Conservation (phyloP, 768 basidiomycete genomes). For the Porpolomopsis calyptriformis region DNA sequence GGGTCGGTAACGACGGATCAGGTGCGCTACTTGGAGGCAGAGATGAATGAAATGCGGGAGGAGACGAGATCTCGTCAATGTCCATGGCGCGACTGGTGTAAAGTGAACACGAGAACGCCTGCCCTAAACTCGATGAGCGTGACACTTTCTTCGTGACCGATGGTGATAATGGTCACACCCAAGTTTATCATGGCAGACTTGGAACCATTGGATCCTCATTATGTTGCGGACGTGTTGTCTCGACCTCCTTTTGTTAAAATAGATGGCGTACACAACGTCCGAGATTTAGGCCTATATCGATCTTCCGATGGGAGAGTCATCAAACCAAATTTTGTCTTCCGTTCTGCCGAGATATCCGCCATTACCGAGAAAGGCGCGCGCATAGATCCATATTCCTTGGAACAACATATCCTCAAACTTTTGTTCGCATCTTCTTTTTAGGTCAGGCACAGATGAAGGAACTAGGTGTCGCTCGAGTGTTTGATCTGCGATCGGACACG, state of each 20-base stretch:
- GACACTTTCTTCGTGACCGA: not conserved
- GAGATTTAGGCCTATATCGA: slow-evolving; percentile 59
- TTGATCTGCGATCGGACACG: slow-evolving; percentile 70
- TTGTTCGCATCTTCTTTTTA: slow-evolving; percentile 21
- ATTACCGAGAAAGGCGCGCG: slow-evolving; percentile 59
- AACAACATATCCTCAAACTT: not conserved
- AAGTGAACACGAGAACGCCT: slow-evolving; percentile 10
- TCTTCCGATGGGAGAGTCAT: slow-evolving; percentile 41
- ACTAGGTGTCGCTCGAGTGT: slow-evolving; percentile 58
- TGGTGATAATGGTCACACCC: not conserved
- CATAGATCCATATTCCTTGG: too few relatives aligned
- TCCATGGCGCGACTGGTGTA: slow-evolving; percentile 34
- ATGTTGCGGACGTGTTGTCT: slow-evolving; percentile 55
- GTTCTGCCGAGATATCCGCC: slow-evolving; percentile 62
- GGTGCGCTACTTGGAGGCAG: slow-evolving; percentile 40
- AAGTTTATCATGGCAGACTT: slow-evolving; percentile 32
- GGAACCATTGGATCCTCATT: slow-evolving; percentile 54
- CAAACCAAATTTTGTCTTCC: slow-evolving; percentile 47
- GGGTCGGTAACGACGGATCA: slow-evolving; percentile 25
- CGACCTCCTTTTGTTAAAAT: slow-evolving; percentile 60
- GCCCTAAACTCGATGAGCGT: slow-evolving; percentile 7
- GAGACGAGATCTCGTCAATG: slow-evolving; percentile 47
- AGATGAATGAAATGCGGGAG: slow-evolving; percentile 41
- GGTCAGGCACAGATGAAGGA: slow-evolving; percentile 47
- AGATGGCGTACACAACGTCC: slow-evolving; percentile 65